Conservation (phyloP, 306 rosid species). For the Rubus parviflorus region DNA sequence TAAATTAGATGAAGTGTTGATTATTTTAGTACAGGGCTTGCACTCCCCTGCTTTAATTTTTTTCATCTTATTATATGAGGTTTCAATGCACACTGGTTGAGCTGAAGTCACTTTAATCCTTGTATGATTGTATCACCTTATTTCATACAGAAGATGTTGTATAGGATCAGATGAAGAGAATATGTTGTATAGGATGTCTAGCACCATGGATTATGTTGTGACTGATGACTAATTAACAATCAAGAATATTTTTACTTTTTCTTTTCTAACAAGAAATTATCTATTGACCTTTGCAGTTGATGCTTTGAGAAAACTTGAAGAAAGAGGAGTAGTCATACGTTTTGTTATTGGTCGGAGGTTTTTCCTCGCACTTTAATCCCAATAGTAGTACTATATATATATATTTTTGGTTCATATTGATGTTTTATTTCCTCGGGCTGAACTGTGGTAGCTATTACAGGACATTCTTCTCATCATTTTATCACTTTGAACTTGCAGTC, state of each 20-base stretch:
- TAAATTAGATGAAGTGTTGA: slow-evolving; percentile 2
- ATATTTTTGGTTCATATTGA: slow-evolving; percentile 27
- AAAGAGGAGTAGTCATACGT: slow-evolving; percentile 89
- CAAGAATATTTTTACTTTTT: not conserved
- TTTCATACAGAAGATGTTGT: not conserved
- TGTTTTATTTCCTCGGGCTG: slow-evolving; percentile 10
- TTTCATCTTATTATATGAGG: not conserved
- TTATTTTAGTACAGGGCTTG: no score
- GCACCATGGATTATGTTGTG: not conserved
- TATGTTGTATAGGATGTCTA: not conserved
- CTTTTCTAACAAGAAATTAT: not conserved
- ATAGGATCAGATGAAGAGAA: not conserved
- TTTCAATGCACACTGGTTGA: not conserved
- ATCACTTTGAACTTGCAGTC: slow-evolving; percentile 49
- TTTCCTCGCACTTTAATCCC: slow-evolving; percentile 45
- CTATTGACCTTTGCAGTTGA: slow-evolving; percentile 58
- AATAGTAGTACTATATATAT: not conserved
- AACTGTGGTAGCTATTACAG: not conserved
- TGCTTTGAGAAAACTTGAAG: slow-evolving; percentile 88
- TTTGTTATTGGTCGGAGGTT: slow-evolving; percentile 98
- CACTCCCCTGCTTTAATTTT: no score
- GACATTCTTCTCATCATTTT: slow-evolving; percentile 22
- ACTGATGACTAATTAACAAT: not conserved
- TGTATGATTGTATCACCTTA: not conserved
- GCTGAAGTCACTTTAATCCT: not conserved